A percentile compares a stretch with the other conserved stretches of the same genome.
Conservation (phyloP, 2,329 filamentous ascomycete species). For the Trichoderma pleuroti region DNA sequence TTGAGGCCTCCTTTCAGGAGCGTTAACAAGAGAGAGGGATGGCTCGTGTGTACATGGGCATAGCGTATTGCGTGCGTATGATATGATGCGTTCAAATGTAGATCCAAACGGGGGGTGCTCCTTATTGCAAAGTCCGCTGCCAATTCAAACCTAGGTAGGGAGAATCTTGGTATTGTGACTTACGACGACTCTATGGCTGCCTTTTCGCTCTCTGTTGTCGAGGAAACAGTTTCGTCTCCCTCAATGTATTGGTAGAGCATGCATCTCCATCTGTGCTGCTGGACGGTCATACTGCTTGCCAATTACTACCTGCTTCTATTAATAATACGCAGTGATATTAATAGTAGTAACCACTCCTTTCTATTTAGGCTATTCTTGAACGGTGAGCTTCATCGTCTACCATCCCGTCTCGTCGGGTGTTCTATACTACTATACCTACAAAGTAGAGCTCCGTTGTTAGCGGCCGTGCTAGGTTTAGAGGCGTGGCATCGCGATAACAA, state of each 20-base stretch:
- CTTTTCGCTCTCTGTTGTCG: not conserved
- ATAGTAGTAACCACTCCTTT: not conserved
- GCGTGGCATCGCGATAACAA: constrained; percentile 5
- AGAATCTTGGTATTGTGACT: not conserved
- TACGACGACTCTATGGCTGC: not conserved
- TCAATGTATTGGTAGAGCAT: not conserved
- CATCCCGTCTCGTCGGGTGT: not conserved
- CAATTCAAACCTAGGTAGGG: not conserved
- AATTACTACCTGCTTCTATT: not conserved
- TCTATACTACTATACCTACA: not conserved
- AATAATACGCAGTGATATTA: not conserved
- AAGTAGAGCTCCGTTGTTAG: not conserved
- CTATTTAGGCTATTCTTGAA: not conserved
- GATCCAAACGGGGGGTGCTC: not conserved
- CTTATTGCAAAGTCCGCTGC: not conserved
- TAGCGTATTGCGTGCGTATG: not conserved
- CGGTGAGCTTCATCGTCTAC: not conserved
- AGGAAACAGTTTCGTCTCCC: not conserved
- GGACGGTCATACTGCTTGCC: not conserved
- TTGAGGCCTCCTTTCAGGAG: not conserved
- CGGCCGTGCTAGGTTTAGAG: constrained; percentile 4
- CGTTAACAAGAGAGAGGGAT: not conserved
- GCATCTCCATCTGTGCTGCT: not conserved
- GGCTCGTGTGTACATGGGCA: not conserved
- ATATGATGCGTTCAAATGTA: not conserved